These are phyloP conservation scores for Sugiyamaella neomexicana DNA, from an alignment of 1,139 yeast species.

Conservation along the genomic window DNA sequence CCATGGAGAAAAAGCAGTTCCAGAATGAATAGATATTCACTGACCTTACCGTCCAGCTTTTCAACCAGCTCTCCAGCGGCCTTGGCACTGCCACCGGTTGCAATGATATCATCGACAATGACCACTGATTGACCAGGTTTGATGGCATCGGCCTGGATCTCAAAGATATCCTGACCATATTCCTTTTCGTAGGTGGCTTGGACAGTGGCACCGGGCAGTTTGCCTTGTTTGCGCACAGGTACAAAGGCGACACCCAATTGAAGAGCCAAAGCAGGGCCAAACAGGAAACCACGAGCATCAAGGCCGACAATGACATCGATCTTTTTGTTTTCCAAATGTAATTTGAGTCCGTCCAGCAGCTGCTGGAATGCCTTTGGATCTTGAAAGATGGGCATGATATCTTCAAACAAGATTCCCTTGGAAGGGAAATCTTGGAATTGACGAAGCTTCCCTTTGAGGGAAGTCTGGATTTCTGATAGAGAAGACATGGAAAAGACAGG, in stretches of 20 bases:
- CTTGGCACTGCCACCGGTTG: slow-evolving; percentile 94
- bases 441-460: slow-evolving; percentile 38
- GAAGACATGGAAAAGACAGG: slow-evolving; percentile 4
- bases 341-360: slow-evolving; percentile 75
- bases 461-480: slow-evolving; percentile 23
- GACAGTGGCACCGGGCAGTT: slow-evolving; percentile 82
- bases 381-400: slow-evolving; percentile 89
- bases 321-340: slow-evolving; percentile 60
- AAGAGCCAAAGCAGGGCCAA: slow-evolving; percentile 93
- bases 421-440: slow-evolving; percentile 93
- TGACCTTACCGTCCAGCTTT: slow-evolving; percentile 64
- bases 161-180: slow-evolving; percentile 85
- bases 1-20: slow-evolving; percentile 95
- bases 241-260: slow-evolving; percentile 88
- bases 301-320: slow-evolving; percentile 90
- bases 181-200: slow-evolving; percentile 82
- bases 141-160: slow-evolving; percentile 81
- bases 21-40: slow-evolving; percentile 84
- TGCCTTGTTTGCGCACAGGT: slow-evolving; percentile 93
- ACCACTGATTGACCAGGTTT: slow-evolving; percentile 79
- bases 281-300: slow-evolving; percentile 94
- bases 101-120: slow-evolving; percentile 92
- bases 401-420: slow-evolving; percentile 93
- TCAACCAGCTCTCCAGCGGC: slow-evolving; percentile 88
- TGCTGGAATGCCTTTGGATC: slow-evolving; percentile 77